A percentile compares a stretch with the other conserved stretches of the same genome.
Conservation (phyloP, 345 rosid species). For the Nephelium lappaceum region DNA sequence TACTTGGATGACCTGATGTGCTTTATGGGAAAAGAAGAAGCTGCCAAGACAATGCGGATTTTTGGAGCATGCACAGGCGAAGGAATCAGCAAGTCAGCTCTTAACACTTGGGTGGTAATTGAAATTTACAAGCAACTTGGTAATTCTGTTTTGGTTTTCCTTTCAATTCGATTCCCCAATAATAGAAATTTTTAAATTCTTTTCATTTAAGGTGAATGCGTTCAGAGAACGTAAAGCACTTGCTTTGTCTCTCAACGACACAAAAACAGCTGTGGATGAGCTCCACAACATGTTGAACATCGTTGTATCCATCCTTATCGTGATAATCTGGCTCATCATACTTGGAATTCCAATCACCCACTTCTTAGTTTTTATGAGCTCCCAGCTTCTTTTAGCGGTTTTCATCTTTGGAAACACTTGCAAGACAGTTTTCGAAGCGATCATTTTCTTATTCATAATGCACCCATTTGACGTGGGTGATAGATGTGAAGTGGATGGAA, state of each 20-base stretch:
- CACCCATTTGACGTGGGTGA: constrained; percentile 61
- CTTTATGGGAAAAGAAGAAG: constrained; percentile 47
- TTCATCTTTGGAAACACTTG: constrained; percentile 57
- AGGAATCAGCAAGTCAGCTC: constrained; percentile 36
- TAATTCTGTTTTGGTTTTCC: background rate
- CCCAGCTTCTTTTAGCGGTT: constrained; percentile 48
- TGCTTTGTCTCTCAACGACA: constrained; percentile 52
- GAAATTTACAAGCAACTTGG: background rate
- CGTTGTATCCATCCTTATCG: constrained; percentile 34
- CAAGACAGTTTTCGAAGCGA: constrained; percentile 55
- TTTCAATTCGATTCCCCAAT: background rate
- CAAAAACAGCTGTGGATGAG: constrained; percentile 57
- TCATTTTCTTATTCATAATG: constrained; percentile 55
- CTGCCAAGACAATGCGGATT: constrained; percentile 29
- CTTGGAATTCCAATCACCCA: constrained; percentile 48
- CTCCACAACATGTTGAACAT: constrained; percentile 51
- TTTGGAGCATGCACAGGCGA: constrained; percentile 29
- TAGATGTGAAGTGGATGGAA: constrained; percentile 53
- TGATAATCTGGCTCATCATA: constrained; percentile 50
- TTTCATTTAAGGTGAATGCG: constrained; percentile 38
- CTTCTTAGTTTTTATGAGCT: constrained; percentile 55
- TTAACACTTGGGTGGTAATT: constrained; percentile 49
- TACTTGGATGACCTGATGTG: constrained; percentile 40
- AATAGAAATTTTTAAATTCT: background rate
- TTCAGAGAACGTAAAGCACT: constrained; percentile 47